Evolutionary conservation across 306 rosid genomes (phyloP).

Genomic region (Corylus heterophylla): DNA sequence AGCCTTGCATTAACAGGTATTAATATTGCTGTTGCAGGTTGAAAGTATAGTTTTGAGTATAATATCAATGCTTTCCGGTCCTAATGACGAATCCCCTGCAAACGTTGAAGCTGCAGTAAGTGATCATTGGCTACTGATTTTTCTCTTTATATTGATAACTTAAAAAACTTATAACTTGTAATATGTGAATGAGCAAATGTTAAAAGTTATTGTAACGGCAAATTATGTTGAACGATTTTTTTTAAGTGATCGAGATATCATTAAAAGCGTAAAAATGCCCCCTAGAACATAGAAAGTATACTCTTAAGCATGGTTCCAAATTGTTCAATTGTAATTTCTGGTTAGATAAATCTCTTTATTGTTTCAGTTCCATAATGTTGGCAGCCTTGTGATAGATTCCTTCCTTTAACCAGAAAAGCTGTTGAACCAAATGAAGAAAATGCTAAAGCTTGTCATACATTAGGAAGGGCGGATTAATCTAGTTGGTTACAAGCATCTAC

Average conservation of each 20-base stretch:
- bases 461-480: background rate
- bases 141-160: background rate
- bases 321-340: background rate
- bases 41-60: slow-evolving; percentile 99
- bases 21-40: slow-evolving; percentile 60
- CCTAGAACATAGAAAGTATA: no score
- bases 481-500: background rate
- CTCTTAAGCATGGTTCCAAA: background rate
- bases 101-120: slow-evolving; percentile 99
- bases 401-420: background rate
- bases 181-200: background rate
- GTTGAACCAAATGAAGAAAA: background rate
- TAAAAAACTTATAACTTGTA: background rate
- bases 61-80: slow-evolving; percentile 96
- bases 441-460: background rate
- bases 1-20: background rate
- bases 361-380: background rate
- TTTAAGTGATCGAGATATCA: no score
- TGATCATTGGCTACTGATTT: slow-evolving; percentile 8
- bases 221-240: background rate
- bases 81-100: slow-evolving; percentile 98
- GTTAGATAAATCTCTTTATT: background rate
- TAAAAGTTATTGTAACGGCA: background rate
- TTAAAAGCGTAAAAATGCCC: no score
- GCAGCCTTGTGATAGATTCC: background rate